A percentile compares a stretch with the other conserved stretches of the same genome.
These are phyloP conservation scores for Saccharomyces hybrid DNA, from an alignment of 1,139 yeast species.

Conservation along the genomic window DNA sequence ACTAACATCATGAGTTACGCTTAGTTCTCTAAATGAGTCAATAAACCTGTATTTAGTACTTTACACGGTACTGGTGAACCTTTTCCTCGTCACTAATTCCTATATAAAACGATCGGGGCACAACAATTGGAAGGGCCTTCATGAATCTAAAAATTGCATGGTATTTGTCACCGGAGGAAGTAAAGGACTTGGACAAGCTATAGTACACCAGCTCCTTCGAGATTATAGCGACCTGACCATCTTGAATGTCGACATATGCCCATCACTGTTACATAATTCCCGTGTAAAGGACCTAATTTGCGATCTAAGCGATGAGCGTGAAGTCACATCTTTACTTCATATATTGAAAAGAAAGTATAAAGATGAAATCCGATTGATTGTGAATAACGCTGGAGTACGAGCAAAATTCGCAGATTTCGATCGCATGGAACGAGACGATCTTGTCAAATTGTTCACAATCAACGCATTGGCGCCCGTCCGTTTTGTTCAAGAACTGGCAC, in stretches of 20 bases:
- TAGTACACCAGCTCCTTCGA: conserved; percentile 34
- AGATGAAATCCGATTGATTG: conserved; percentile 41
- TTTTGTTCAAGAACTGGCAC: conserved; percentile 39
- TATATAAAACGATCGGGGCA: conserved; percentile 7
- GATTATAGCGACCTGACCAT: conserved; percentile 31
- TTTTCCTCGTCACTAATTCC: neutral
- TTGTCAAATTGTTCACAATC: conserved; percentile 40
- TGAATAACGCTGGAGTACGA: conserved; percentile 73
- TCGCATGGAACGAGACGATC: conserved; percentile 32
- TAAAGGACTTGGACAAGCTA: conserved; percentile 48
- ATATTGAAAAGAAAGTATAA: conserved; percentile 31
- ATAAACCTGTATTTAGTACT: neutral
- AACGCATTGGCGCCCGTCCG: conserved; percentile 54
- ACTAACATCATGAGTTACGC: neutral
- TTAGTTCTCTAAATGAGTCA: neutral
- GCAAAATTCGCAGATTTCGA: conserved; percentile 39
- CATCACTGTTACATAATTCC: conserved; percentile 25
- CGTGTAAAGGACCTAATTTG: conserved; percentile 38
- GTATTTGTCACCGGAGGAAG: conserved; percentile 50
- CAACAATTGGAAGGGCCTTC: conserved; percentile 8
- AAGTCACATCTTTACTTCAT: conserved; percentile 30
- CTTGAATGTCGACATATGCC: conserved; percentile 44
- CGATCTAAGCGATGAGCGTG: conserved; percentile 41
- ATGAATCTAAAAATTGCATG: neutral
- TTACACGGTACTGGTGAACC: neutral